Evolutionary conservation across 2,329 filamentous ascomycete genomes (phyloP).

Genomic region (Sphaerulina vaccinii): DNA sequence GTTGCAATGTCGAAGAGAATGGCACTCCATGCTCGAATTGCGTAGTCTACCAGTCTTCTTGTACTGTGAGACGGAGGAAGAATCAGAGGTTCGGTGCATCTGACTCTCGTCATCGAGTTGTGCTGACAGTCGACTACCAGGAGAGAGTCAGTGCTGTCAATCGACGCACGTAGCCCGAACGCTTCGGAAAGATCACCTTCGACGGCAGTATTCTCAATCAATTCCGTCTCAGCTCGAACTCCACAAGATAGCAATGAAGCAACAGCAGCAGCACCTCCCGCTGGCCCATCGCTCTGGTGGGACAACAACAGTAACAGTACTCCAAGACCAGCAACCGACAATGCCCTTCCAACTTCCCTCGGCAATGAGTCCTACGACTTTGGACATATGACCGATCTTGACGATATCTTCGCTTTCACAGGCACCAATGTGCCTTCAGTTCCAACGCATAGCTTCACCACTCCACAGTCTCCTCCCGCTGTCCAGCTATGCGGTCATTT

Average conservation of each 20-base stretch:
- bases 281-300: conserved; percentile 20
- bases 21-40: conserved; percentile 28
- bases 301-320: conserved; percentile 20
- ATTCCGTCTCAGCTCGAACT: no score
- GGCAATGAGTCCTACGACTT: conserved; percentile 26
- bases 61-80: conserved; percentile 24
- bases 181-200: no score
- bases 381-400: conserved; percentile 24
- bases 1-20: conserved; percentile 25
- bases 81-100: conserved; percentile 21
- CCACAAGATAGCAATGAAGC: no score
- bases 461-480: conserved; percentile 15
- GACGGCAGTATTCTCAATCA: no score
- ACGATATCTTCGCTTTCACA: conserved; percentile 28
- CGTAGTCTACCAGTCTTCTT: conserved; percentile 22
- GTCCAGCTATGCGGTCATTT: conserved; percentile 24
- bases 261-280: no score
- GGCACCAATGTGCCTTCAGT: conserved; percentile 21
- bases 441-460: conserved; percentile 10
- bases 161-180: no score
- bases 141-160: no score
- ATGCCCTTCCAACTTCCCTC: conserved; percentile 15
- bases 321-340: no score
- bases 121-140: conserved; percentile 24
- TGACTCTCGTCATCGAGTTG: conserved; percentile 16